phyloP scores from a whole-genome alignment of 2,329 filamentous ascomycete genomes.

The Colletotrichum sp. region DNA sequence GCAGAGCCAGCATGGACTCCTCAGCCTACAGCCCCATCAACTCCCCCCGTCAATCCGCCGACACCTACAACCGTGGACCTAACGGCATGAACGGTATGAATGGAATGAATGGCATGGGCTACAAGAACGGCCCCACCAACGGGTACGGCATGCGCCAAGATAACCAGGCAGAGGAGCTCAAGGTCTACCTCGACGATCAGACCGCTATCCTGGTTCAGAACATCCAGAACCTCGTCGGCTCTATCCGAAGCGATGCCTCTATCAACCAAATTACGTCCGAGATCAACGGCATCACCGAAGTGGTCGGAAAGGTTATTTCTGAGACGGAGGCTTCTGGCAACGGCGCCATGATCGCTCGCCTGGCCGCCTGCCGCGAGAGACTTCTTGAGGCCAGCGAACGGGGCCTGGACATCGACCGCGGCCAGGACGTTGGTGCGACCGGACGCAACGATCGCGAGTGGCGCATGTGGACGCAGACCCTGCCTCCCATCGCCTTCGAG shows the following conservation, averaged over 20 bases:
- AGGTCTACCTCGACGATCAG: conserved; percentile 83
- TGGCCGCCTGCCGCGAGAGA: conserved; percentile 69
- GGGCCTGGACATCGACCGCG: conserved; percentile 67
- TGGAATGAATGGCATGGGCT: conserved; percentile 33
- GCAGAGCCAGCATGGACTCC: conserved; percentile 68
- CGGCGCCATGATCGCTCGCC: conserved; percentile 55
- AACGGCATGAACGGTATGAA: conserved; percentile 40
- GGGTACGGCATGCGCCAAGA: conserved; percentile 44
- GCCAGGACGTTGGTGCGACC: conserved; percentile 60
- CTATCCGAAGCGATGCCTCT: conserved; percentile 69
- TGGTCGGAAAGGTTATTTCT: conserved; percentile 73
- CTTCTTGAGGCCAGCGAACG: conserved; percentile 68
- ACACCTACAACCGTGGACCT: conserved; percentile 42
- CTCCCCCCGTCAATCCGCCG: conserved; percentile 66
- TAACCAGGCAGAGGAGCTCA: conserved; percentile 55
- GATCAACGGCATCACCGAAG: conserved; percentile 72
- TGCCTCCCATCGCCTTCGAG: conserved; percentile 87
- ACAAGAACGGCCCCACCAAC: conserved; percentile 41
- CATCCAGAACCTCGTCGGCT: conserved; percentile 80
- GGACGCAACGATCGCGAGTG: conserved; percentile 60
- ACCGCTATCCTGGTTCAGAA: conserved; percentile 79
- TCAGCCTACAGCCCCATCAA: conserved; percentile 78
- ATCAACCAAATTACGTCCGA: conserved; percentile 72
- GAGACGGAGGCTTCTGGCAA: conserved; percentile 66
- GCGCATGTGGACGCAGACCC: conserved; percentile 70